Base-by-base conservation (phyloP, 305 asterid species). In the Fraxinus baroniana region DNA sequence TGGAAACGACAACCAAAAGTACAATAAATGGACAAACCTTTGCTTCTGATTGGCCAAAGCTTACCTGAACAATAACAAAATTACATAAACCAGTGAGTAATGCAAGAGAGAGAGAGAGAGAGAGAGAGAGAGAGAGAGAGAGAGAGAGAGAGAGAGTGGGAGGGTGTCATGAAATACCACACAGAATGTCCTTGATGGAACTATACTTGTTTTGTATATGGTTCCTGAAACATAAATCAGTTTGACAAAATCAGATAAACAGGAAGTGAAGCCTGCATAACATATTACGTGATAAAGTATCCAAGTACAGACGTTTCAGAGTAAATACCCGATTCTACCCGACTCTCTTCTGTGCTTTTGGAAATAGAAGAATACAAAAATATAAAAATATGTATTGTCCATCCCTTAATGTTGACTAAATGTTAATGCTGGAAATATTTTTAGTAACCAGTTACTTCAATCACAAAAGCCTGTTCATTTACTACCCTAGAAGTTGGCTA, bases 21-120 rank as follows among this genome's bases (percentile, higher is more conserved):
- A 37, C 60, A 77, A 83, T 60, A 64, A 64, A 78, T 60, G 77
- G 76, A 81, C 94, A 83, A 83, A 91, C 97, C 98, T 94, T 94
- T 83, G 97, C 98, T 91, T 94, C 98, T 81, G 97, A 88, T 77
- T 85, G 98, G 88, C 93, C 91, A 90, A 94, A 92, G 93, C 94
- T 93, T 24, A 94, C 97, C 98, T 94, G 91, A 78, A 90, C 37
- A 71, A 17, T 66, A 76, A 85, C 74, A 18, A 77, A 41, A 73
- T 26, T 76, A 22, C 22, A 37, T 80, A 18, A 24, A 71, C 37
- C 41, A 44, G 78, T 74, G 28, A 33, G 80, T 24, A 28, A 8
- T 28, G 75, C n/a, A n/a, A n/a, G n/a, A n/a, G n/a, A 22, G 18
- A 82, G 37, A 7, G 17, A 74, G 77, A 28, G 75, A 68, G 85